Conservation (phyloP, 208 protist species). For the Wallacemonas sp. region DNA sequence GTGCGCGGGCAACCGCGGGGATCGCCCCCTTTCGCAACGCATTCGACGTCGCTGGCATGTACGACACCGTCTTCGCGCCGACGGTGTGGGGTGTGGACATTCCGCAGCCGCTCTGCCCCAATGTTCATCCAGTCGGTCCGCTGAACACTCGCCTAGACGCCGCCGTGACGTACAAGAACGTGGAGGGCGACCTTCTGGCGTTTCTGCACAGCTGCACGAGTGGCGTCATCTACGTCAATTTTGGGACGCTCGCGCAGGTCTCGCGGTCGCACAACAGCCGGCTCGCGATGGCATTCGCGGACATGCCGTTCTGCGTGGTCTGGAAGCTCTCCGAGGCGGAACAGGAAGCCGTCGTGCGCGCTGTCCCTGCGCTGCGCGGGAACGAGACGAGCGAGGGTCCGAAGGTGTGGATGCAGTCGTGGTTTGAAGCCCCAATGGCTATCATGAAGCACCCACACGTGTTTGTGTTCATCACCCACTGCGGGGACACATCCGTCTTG, state of each 20-base stretch:
- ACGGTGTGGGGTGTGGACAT: slow-evolving; percentile 54
- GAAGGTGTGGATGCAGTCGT: slow-evolving; percentile 15
- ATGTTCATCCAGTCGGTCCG: slow-evolving; percentile 48
- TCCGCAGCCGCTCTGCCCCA: slow-evolving; percentile 51
- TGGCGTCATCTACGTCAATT: slow-evolving; percentile 57
- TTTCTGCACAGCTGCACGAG: slow-evolving; percentile 41
- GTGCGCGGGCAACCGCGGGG: slow-evolving; percentile 17
- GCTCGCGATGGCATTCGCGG: slow-evolving; percentile 30
- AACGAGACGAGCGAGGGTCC: not conserved
- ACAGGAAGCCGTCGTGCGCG: not conserved
- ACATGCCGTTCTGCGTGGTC: slow-evolving; percentile 47
- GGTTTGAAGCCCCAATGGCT: slow-evolving; percentile 30
- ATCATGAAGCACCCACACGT: slow-evolving; percentile 54
- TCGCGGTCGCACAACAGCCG: slow-evolving; percentile 12
- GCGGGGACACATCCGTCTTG: slow-evolving; percentile 45
- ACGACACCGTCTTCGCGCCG: slow-evolving; percentile 37
- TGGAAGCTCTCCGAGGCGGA: slow-evolving; percentile 37
- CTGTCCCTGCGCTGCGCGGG: not conserved
- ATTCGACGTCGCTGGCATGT: slow-evolving; percentile 41
- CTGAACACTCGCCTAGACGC: slow-evolving; percentile 37
- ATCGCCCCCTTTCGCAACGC: slow-evolving; percentile 25
- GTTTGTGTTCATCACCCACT: slow-evolving; percentile 47
- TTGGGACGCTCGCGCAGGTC: slow-evolving; percentile 39
- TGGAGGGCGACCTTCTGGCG: slow-evolving; percentile 18
- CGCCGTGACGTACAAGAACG: slow-evolving; percentile 14